These are phyloP conservation scores for Tetrapyrgos nigripes DNA, from an alignment of 1,284 basidiomycete genomes.

Conservation along the genomic window DNA sequence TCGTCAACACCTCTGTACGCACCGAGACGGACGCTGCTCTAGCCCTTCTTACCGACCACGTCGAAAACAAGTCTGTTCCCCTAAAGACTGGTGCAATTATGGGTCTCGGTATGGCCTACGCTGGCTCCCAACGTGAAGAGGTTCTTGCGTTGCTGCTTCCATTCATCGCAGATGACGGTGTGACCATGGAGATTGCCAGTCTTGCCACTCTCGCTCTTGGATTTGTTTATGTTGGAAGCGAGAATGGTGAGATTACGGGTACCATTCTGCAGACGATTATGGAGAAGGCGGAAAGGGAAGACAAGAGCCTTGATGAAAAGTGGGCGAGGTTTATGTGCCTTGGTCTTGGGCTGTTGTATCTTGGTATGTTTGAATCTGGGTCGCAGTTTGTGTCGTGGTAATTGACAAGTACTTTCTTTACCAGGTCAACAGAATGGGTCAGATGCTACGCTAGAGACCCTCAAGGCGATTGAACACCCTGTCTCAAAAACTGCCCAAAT, in stretches of 20 bases:
- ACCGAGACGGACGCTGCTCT: slow-evolving; percentile 95
- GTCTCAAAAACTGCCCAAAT: slow-evolving; percentile 92
- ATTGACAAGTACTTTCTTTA: too few species aligned
- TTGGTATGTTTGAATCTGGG: slow-evolving; percentile 67
- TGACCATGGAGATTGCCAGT: slow-evolving; percentile 90
- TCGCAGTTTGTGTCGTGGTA: slow-evolving; percentile 4
- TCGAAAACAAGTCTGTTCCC: slow-evolving; percentile 86
- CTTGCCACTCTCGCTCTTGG: slow-evolving; percentile 91
- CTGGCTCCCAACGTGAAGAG: slow-evolving; percentile 91
- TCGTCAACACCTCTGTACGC: slow-evolving; percentile 89
- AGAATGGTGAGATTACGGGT: slow-evolving; percentile 92
- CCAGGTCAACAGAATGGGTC: slow-evolving; percentile 89
- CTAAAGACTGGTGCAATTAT: slow-evolving; percentile 91
- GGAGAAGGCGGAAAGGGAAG: slow-evolving; percentile 79
- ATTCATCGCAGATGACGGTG: slow-evolving; percentile 78
- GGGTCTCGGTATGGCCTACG: slow-evolving; percentile 93
- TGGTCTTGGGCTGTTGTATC: slow-evolving; percentile 90
- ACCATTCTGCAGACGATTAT: slow-evolving; percentile 94
- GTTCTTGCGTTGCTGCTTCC: slow-evolving; percentile 83
- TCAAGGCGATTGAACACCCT: slow-evolving; percentile 95
- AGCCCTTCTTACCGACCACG: slow-evolving; percentile 91
- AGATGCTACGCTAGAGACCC: slow-evolving; percentile 94
- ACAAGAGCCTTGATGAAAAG: slow-evolving; percentile 83
- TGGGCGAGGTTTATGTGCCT: slow-evolving; percentile 94
- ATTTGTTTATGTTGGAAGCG: slow-evolving; percentile 96